These are phyloP conservation scores for Tolypocladium endophyticum DNA, from an alignment of 2,329 filamentous ascomycete species.

Conservation along the genomic window DNA sequence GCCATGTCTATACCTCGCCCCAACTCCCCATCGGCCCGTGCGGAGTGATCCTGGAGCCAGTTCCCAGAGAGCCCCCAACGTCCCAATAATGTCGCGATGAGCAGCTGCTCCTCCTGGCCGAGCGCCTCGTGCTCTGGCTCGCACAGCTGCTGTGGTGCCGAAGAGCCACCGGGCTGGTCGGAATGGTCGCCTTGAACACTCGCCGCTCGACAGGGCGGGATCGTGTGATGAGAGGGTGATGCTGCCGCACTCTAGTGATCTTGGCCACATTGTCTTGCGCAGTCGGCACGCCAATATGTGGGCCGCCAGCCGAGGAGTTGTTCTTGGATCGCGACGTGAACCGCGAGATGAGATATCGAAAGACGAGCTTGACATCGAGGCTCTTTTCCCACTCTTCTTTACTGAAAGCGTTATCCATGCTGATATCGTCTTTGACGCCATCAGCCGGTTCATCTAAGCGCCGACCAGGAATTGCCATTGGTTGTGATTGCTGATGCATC, in stretches of 20 bases:
- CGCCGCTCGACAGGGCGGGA: conserved; percentile 40
- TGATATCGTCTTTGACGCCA: conserved; percentile 11
- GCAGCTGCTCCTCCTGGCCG: conserved; percentile 53
- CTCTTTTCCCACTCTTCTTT: conserved; percentile 91
- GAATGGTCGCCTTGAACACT: conserved; percentile 43
- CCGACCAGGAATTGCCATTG: conserved; percentile 25
- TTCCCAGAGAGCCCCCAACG: conserved; percentile 69
- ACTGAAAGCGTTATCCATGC: conserved; percentile 31
- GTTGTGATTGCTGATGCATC: conserved; percentile 24
- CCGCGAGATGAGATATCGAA: conserved; percentile 71
- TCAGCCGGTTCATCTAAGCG: conserved; percentile 11
- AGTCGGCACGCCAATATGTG: conserved; percentile 37
- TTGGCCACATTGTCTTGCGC: conserved; percentile 61
- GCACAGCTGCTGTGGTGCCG: conserved; percentile 61
- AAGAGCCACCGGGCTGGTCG: conserved; percentile 35
- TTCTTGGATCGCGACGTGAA: conserved; percentile 46
- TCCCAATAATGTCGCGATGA: conserved; percentile 89
- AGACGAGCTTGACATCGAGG: conserved; percentile 83
- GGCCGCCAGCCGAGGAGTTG: conserved; percentile 30
- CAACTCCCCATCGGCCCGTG: conserved; percentile 64
- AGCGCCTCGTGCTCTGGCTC: conserved; percentile 75
- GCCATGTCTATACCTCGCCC: conserved; percentile 54
- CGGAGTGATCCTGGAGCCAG: conserved; percentile 58
- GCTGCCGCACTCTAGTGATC: conserved; percentile 73
- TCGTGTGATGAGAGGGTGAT: conserved; percentile 73